Evolutionary conservation across 306 rosid species (phyloP).

Genomic region (Cucurbita pepo): DNA sequence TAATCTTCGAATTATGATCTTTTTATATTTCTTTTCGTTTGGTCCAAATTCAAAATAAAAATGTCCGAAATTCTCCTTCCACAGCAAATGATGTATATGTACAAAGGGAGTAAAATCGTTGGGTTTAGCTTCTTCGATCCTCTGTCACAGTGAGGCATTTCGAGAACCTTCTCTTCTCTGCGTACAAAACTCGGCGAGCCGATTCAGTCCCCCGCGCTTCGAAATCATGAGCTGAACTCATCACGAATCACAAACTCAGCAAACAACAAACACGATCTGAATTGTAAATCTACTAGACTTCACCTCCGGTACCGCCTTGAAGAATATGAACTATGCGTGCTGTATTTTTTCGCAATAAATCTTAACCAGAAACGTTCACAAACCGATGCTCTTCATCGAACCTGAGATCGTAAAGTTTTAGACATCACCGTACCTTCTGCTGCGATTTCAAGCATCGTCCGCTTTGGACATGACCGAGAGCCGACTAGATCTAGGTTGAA

Average conservation of each 20-base stretch:
- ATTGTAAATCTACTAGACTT: not conserved
- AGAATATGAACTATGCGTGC: not conserved
- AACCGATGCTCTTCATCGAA: not conserved
- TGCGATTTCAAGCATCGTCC: conserved; percentile 19
- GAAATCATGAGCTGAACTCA: not conserved
- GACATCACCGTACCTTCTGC: conserved; percentile 31
- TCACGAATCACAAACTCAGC: not conserved
- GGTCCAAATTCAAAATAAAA: not conserved
- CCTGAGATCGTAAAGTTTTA: conserved; percentile 20
- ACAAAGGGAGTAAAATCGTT: not conserved
- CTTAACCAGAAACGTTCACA: not conserved
- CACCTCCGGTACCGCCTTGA: not conserved
- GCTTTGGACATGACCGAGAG: conserved; percentile 58
- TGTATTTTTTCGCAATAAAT: not conserved
- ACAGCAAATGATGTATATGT: conserved; percentile 32
- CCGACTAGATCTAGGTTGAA: conserved; percentile 61
- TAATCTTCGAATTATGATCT: not conserved
- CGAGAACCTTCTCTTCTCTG: not conserved
- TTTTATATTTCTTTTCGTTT: not conserved
- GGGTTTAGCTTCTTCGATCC: conserved; percentile 2
- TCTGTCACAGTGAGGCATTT: conserved; percentile 3
- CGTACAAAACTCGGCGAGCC: conserved; percentile 21
- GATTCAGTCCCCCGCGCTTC: not conserved
- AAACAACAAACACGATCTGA: not conserved
- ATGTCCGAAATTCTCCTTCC: conserved; percentile 54